Base-by-base conservation (phyloP, 257 asterid genomes). In the Fraxinus americana region DNA sequence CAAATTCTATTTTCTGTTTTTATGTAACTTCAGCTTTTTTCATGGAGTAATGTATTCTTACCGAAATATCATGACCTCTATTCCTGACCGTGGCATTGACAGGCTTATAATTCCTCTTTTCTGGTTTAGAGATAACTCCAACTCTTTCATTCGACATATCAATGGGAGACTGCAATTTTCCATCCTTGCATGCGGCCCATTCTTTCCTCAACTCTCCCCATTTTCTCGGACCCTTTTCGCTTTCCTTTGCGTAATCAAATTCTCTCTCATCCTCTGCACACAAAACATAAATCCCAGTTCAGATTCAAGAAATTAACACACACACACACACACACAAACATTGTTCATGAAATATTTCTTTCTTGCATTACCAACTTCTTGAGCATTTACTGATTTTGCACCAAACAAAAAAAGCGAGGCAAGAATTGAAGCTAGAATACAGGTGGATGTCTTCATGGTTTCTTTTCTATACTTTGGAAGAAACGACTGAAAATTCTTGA, bases 11-110 rank as follows among this genome's bases (percentile, higher is more conserved):
- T n/a, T n/a, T n/a, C n/a, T n/a, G n/a, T n/a, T n/a, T n/a, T n/a
- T n/a, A n/a, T n/a, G n/a, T n/a, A n/a, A n/a, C n/a, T n/a, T n/a
- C n/a, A n/a, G n/a, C n/a, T n/a, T n/a, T n/a, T n/a, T n/a, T n/a
- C n/a, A n/a, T 43, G 16, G 50, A 43, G 50, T 11, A 43, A 43
- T 43, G 50, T 11, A 43, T 43, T 23, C 82, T 77, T 85, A 90
- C 96, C 29, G 90, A 85, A 1, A 92, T 87, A 19, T 88, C 97
- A 68, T 90, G 96, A 66, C 97, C 97, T 86, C 94, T 80, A 41
- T 92, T 90, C 71, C 4, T 83, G 73, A 87, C 30, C 7, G 84
- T 83, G 27, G 97, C 96, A 79, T 87, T 79, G 35, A 79, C 38
- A 17, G 84, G 75, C 73, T 50, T 81, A 82, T 91, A 91, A 8